Percentiles rank a stretch among this genome's conserved stretches.
Conservation (phyloP, 345 rosid species). For the Turnera subulata region DNA sequence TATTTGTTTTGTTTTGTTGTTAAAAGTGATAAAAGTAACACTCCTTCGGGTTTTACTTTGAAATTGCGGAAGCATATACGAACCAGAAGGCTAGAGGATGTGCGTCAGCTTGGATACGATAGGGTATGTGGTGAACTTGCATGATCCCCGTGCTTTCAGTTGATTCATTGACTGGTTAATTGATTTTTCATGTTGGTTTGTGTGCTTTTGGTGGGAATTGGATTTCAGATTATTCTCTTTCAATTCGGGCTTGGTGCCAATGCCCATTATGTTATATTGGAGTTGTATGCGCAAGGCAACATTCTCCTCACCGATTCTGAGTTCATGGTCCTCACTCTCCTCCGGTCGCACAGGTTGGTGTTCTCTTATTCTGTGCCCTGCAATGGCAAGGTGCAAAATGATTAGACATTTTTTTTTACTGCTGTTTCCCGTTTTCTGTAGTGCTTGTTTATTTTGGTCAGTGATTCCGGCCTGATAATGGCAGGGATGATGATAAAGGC, state of each 20-base stretch:
- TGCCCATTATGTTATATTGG: constrained; percentile 89
- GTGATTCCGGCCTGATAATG: neutral
- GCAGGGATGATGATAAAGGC: constrained; percentile 97
- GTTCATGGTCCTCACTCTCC: constrained; percentile 81
- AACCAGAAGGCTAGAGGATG: constrained; percentile 95
- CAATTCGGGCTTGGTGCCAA: constrained; percentile 89
- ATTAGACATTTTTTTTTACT: neutral
- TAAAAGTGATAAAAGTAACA: constrained; percentile 86
- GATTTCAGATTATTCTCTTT: constrained; percentile 72
- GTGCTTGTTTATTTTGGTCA: neutral
- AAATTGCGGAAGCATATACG: constrained; percentile 90
- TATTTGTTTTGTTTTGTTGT: constrained; percentile 6
- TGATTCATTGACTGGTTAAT: neutral
- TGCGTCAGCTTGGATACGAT: constrained; percentile 94
- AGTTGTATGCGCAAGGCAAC: constrained; percentile 98
- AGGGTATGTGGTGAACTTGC: constrained; percentile 60
- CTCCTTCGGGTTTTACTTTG: constrained; percentile 96
- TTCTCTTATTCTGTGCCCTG: neutral
- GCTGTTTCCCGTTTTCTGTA: neutral
- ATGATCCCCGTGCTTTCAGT: neutral
- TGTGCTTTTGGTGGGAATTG: neutral
- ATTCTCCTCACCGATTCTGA: constrained; percentile 89
- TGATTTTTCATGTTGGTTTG: neutral
- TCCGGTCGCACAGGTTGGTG: constrained; percentile 85
- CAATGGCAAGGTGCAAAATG: no score